These are phyloP conservation scores for Scenedesmus sp. DNA, from an alignment of 163 green algal genomes.

Conservation along the genomic window DNA sequence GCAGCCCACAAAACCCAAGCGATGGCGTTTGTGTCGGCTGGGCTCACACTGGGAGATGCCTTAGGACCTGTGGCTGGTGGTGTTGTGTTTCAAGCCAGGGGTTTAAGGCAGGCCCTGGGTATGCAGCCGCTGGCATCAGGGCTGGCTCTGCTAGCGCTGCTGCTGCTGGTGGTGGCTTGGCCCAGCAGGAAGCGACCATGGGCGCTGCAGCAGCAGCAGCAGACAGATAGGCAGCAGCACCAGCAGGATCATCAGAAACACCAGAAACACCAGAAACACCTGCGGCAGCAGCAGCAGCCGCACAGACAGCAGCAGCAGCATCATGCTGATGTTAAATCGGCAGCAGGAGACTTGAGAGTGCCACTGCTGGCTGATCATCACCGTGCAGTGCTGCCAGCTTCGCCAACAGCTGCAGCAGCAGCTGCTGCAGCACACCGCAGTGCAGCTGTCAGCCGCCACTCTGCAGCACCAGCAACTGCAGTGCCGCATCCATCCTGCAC, in stretches of 20 bases:
- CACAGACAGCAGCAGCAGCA: neutral
- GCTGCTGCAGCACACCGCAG: neutral
- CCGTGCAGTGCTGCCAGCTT: neutral
- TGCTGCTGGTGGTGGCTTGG: neutral
- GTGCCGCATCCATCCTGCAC: neutral
- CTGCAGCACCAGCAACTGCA: neutral
- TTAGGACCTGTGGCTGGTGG: conserved; percentile 21
- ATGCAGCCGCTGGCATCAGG: conserved; percentile 18
- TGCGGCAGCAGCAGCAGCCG: neutral
- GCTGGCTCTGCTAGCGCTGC: neutral
- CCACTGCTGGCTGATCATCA: neutral
- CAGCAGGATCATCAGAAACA: neutral
- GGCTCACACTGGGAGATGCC: conserved; percentile 26
- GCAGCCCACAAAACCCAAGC: conserved; percentile 22
- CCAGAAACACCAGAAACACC: neutral
- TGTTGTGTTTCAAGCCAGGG: neutral
- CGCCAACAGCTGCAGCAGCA: neutral
- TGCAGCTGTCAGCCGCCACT: neutral
- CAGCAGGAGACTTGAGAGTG: neutral
- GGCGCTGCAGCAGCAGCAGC: neutral
- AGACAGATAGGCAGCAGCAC: neutral
- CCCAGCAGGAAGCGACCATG: conserved; percentile 2
- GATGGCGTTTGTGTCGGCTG: conserved; percentile 26
- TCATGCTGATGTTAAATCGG: neutral
- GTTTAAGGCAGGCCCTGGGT: neutral